Evolutionary conservation across 805 yeast genomes (phyloP).

Genomic region (Clavispora phyllophila): DNA sequence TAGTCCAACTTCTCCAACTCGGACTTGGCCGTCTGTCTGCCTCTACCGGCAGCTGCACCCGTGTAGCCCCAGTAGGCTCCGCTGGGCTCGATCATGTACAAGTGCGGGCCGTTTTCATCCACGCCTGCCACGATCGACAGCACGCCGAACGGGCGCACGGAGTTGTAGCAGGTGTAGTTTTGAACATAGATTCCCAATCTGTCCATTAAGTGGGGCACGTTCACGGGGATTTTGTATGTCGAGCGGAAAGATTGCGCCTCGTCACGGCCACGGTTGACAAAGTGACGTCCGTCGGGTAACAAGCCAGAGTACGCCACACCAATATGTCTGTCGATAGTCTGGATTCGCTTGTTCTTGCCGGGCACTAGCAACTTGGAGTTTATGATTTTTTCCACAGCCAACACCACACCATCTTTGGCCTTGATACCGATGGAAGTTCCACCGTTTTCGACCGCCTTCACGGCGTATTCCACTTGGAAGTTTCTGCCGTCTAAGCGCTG

Average conservation of each 20-base stretch:
- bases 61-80: slow-evolving; percentile 97
- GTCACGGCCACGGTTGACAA: slow-evolving; percentile 87
- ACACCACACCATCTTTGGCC: slow-evolving; percentile 89
- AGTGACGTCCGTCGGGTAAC: slow-evolving; percentile 93
- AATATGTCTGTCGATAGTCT: slow-evolving; percentile 86
- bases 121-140: slow-evolving; percentile 91
- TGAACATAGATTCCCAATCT: slow-evolving; percentile 89
- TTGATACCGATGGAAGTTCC: slow-evolving; percentile 93
- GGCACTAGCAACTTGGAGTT: slow-evolving; percentile 85
- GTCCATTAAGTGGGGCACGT: slow-evolving; percentile 77
- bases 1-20: slow-evolving; percentile 88
- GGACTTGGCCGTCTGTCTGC: slow-evolving; percentile 95
- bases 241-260: slow-evolving; percentile 80
- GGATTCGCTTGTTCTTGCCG: slow-evolving; percentile 83
- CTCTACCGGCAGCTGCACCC: slow-evolving; percentile 98
- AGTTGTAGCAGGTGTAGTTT: slow-evolving; percentile 91
- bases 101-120: slow-evolving; percentile 84
- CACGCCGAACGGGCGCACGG: slow-evolving; percentile 97
- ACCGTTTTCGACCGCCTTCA: slow-evolving; percentile 96
- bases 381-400: slow-evolving; percentile 93
- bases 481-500: slow-evolving; percentile 75
- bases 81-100: slow-evolving; percentile 96
- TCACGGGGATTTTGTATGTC: slow-evolving; percentile 68
- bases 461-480: slow-evolving; percentile 97
- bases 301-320: slow-evolving; percentile 95